Percentiles rank a stretch among this genome's conserved stretches.
Evolutionary conservation across 768 basidiomycete genomes (phyloP).

Genomic region (Favolaschia claudopus): DNA sequence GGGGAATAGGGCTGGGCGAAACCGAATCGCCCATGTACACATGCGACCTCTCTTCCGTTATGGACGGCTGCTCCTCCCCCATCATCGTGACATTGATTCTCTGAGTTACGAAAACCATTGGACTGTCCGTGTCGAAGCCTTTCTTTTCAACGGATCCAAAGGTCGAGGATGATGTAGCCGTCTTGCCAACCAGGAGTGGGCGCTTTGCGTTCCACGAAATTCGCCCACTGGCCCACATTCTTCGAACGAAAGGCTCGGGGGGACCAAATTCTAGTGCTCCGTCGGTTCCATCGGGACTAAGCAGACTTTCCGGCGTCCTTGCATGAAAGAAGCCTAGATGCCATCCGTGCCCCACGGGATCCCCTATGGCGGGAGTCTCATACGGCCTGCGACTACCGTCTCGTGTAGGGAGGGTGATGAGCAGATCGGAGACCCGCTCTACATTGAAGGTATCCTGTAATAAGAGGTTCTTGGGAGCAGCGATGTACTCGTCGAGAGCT

Average conservation of each 20-base stretch:
- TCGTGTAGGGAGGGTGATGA: constrained; percentile 75
- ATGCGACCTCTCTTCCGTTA: constrained; percentile 72
- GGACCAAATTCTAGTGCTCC: constrained; percentile 65
- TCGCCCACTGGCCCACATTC: constrained; percentile 86
- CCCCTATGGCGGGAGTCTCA: constrained; percentile 46
- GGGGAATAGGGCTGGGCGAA: constrained; percentile 38
- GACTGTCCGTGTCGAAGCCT: constrained; percentile 65
- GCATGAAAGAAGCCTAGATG: constrained; percentile 81
- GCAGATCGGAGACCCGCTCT: constrained; percentile 70
- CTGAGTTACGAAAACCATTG: constrained; percentile 82
- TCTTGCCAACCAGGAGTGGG: constrained; percentile 62
- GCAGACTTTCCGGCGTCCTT: constrained; percentile 59
- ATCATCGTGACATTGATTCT: constrained; percentile 57
- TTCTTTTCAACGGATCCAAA: constrained; percentile 67
- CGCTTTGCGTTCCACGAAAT: constrained; percentile 64
- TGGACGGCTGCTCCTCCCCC: constrained; percentile 52
- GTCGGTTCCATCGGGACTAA: constrained; percentile 78
- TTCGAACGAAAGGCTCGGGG: constrained; percentile 72
- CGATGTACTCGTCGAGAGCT: constrained; percentile 62
- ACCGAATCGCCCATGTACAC: constrained; percentile 59
- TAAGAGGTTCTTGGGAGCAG: constrained; percentile 51
- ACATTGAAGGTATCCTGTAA: constrained; percentile 58
- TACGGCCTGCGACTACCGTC: constrained; percentile 61
- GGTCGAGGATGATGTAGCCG: constrained; percentile 54
- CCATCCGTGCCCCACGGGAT: constrained; percentile 65